Percentiles rank a stretch among this genome's conserved stretches.
Conservation (phyloP, 306 rosid species). For the Dicorynia guianensis region DNA sequence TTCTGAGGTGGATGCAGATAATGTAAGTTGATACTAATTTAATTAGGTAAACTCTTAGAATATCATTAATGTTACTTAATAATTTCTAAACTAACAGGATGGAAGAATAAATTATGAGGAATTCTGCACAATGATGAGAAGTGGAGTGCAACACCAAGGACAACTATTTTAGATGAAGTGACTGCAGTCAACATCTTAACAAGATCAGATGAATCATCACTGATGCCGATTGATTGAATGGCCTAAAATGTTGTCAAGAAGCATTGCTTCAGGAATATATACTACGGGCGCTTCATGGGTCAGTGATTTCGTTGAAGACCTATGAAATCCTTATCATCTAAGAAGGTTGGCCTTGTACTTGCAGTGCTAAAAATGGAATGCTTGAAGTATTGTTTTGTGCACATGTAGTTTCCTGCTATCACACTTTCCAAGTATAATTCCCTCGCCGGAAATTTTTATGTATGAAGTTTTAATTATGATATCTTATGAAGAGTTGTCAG, state of each 20-base stretch:
- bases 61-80: conserved; percentile 23
- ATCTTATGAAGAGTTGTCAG: conserved; percentile 21
- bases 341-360: conserved; percentile 36
- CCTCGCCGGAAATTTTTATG: conserved; percentile 31
- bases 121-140: conserved; percentile 95
- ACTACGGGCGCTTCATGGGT: conserved; percentile 23
- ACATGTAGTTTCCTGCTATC: conserved; percentile 34
- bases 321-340: conserved; percentile 37
- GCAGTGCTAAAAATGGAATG: conserved; percentile 40
- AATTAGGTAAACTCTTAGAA: conserved; percentile 5
- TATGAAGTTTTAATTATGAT: conserved; percentile 1
- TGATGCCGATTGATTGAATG: conserved; percentile 31
- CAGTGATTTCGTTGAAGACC: conserved; percentile 38
- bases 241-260: conserved; percentile 25
- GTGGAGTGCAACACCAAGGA: conserved; percentile 72
- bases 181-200: conserved; percentile 19
- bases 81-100: conserved; percentile 61
- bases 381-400: conserved; percentile 42
- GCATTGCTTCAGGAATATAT: conserved; percentile 28
- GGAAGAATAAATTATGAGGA: conserved; percentile 91
- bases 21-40: conserved; percentile 63
- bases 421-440: conserved; percentile 30
- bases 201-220: conserved; percentile 37
- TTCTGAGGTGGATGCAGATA: conserved; percentile 92
- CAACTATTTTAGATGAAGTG: conserved; percentile 42